Base-by-base conservation (phyloP, 2,329 filamentous ascomycete genomes). In the Paecilomyces variotii region DNA sequence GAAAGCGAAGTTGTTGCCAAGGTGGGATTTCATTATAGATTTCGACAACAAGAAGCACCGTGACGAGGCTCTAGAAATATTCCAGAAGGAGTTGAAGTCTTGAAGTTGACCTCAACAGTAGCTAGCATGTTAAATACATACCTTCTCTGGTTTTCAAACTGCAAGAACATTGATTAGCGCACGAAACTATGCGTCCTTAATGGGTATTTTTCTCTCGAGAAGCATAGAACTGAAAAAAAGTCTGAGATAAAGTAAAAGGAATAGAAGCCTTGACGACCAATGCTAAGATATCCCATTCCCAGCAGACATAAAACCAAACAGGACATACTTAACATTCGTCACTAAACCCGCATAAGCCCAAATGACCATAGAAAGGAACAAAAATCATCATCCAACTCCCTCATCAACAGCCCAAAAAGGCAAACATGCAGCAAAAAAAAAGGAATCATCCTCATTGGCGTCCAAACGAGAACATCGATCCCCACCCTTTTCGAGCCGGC, bases 51-150 rank as follows among this genome's bases (percentile, higher is more conserved):
- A n/a, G 50, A 54, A 54, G 50, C 54, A 56, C 14, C 50, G 27
- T 27, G 57, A 59, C 11, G 34, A 83, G 0, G 80, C 78, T 11
- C 72, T 73, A 0, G 77, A 76, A 5, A 84, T 67, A 0, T 72
- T 74, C 14, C 14, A 45, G 35, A 19, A 14, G 35, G 35, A 45
- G n/a, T 7, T 45, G 35, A 19, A 45, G 35, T 19, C 35, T 4
- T 45, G 12, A 45, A 34, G 12, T 14, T 14, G 12, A 39, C n/a
- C 4, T 39, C 35, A n/a, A 5, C n/a, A 4, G 35, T n/a, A n/a
- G 12, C 14, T 32, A 32, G n/a, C n/a, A 4, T 32, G 30, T 32
- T 32, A 32, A 32, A 9, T 9, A 9, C 30, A 32, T 10, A 30
- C 30, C 2, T 6, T 32, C n/a, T 32, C 30, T 9, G 30, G 11